Evolutionary conservation across 257 asterid species (phyloP), one percentile per base, ranked within the genome.

Genomic region (Fraxinus excelsior): DNA sequence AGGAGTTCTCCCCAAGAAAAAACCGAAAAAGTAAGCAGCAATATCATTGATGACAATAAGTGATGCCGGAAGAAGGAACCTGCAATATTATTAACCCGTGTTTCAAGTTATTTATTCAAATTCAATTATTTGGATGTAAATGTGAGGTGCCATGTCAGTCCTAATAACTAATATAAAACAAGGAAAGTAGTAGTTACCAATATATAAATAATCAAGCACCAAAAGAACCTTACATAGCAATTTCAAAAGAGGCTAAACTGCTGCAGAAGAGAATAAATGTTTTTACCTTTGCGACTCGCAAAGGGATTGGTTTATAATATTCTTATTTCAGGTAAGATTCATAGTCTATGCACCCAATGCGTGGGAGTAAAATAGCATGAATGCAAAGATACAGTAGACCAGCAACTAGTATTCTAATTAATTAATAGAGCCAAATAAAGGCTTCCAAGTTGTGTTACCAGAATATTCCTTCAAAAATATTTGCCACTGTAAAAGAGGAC

Each of bases 51-150:
- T 85, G 73, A 90, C 93, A 21, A 93, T 91, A 71, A 93, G 97
- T 46, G 97, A 93, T 82, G 97, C 98, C 68, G 98, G 98, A 83
- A 93, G 96, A 88, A 91, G 98, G 87, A 93, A 93, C 98, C 98
- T 93, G 98, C 91, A 88, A 66, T 46, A 77, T 51, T 72, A 65
- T 70, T 73, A 82, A 79, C 65, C 78, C 67, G 70, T 60, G 67
- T 80, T 65, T 77, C 42, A 83, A 79, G 79, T 76, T 81, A 73
- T 75, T 76, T 78, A 80, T 26, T 72, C 51, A 82, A 34, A 78
- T 75, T 70, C 74, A 73, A 38, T 70, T n/a, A 40, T 32, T 25
- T 26, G 46, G 38, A 77, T 21, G 74, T 67, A 66, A 67, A 44
- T 65, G 44, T 18, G 12, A 72, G 38, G 77, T 51, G 38, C 64